phyloP scores from a whole-genome alignment of 208 protist species.

The Crithidia sp. region DNA sequence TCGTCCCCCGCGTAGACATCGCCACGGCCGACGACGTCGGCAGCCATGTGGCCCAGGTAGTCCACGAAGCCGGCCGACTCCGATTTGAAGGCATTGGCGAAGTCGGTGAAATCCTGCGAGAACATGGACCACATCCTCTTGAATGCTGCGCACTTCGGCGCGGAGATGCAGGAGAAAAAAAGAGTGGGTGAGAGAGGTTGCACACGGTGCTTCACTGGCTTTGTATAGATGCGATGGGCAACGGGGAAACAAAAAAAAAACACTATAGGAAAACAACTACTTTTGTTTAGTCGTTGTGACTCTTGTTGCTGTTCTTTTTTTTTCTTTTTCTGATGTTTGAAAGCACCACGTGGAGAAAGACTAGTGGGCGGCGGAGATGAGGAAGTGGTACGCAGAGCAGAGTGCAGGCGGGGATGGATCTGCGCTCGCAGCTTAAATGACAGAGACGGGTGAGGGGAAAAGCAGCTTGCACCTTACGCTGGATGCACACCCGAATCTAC shows the following conservation, averaged over 20 bases:
- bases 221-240: background rate
- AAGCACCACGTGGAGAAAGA: too few species aligned
- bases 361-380: too few species aligned
- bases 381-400: too few species aligned
- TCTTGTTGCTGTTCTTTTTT: background rate
- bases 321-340: background rate
- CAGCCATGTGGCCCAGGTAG: conserved; percentile 51
- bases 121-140: conserved; percentile 63
- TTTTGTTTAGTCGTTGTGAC: background rate
- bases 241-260: conserved; percentile 6
- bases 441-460: too few species aligned
- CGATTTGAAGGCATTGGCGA: conserved; percentile 58
- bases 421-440: too few species aligned
- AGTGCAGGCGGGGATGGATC: too few species aligned
- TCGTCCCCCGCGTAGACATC: conserved; percentile 72
- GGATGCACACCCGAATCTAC: too few species aligned
- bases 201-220: background rate
- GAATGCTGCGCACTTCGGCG: background rate
- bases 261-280: background rate
- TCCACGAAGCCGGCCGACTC: conserved; percentile 66
- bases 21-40: conserved; percentile 63
- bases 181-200: background rate
- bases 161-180: background rate
- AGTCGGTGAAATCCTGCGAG: conserved; percentile 62
- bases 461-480: too few species aligned